These are phyloP conservation scores for Claviceps capensis DNA, from an alignment of 2,329 filamentous ascomycete species.

Conservation along the genomic window DNA sequence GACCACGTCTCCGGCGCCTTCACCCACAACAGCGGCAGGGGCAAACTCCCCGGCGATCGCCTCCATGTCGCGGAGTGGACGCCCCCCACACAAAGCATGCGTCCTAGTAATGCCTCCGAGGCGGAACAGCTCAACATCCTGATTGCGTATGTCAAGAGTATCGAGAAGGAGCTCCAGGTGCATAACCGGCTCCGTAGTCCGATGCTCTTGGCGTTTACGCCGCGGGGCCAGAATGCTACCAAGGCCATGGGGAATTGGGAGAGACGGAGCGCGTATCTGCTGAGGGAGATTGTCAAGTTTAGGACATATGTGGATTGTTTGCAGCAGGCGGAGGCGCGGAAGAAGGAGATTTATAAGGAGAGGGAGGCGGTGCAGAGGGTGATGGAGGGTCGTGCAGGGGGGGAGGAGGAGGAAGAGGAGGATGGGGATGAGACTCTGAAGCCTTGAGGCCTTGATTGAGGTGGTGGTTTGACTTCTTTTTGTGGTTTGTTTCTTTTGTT, in stretches of 20 bases:
- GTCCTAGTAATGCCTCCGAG: slow-evolving; percentile 65
- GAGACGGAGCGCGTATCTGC: slow-evolving; percentile 79
- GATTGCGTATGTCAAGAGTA: slow-evolving; percentile 64
- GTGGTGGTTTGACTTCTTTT: background rate
- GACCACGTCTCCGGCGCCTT: slow-evolving; percentile 43
- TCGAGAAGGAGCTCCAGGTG: slow-evolving; percentile 71
- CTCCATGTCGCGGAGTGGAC: slow-evolving; percentile 78
- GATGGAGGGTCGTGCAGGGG: slow-evolving; percentile 27
- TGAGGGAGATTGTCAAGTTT: slow-evolving; percentile 94
- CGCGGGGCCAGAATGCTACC: slow-evolving; percentile 62
- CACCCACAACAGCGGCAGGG: slow-evolving; percentile 33
- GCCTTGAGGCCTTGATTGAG: slow-evolving; percentile 19
- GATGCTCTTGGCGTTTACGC: slow-evolving; percentile 82
- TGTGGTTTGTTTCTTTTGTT: background rate
- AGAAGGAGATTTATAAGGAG: slow-evolving; percentile 56
- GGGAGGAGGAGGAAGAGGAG: slow-evolving; percentile 18
- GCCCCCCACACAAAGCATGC: slow-evolving; percentile 81
- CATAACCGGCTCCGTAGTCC: slow-evolving; percentile 82
- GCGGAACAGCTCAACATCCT: slow-evolving; percentile 67
- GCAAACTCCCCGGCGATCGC: slow-evolving; percentile 69
- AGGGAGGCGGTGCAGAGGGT: slow-evolving; percentile 37
- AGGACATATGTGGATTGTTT: slow-evolving; percentile 85
- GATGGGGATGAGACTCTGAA: slow-evolving; percentile 23
- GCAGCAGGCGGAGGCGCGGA: slow-evolving; percentile 53
- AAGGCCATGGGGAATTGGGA: slow-evolving; percentile 97